These are phyloP conservation scores for Yamadazyma phyllophila DNA, from an alignment of 805 yeast species.

Conservation along the genomic window DNA sequence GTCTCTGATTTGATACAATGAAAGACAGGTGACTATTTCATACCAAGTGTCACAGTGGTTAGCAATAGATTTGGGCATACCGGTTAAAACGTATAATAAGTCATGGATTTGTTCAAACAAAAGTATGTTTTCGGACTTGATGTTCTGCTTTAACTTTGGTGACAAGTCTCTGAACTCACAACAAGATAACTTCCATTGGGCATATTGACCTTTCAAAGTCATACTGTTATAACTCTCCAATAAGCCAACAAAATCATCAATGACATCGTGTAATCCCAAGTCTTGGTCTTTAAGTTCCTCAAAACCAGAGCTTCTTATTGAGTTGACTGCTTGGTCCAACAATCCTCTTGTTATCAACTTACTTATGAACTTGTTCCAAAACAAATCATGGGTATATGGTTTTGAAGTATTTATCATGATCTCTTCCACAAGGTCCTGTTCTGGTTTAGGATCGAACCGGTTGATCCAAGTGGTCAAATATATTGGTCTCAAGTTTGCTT, in stretches of 20 bases:
- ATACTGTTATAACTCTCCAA: slow-evolving; percentile 41
- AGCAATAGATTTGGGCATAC: slow-evolving; percentile 49
- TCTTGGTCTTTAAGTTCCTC: slow-evolving; percentile 32
- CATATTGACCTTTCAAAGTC: slow-evolving; percentile 40
- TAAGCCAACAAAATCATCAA: slow-evolving; percentile 40
- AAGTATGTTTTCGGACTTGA: slow-evolving; percentile 23
- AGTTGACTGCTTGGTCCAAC: slow-evolving; percentile 51
- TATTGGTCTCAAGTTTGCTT: slow-evolving; percentile 41
- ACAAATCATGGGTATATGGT: slow-evolving; percentile 50
- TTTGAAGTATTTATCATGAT: slow-evolving; percentile 43
- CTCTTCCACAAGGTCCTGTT: slow-evolving; percentile 45
- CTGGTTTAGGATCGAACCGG: slow-evolving; percentile 66
- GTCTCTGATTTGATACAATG: slow-evolving; percentile 59
- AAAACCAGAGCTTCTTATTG: slow-evolving; percentile 44
- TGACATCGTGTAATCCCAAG: slow-evolving; percentile 33
- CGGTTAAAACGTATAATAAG: slow-evolving; percentile 44
- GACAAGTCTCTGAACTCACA: slow-evolving; percentile 50
- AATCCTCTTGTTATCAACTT: slow-evolving; percentile 62
- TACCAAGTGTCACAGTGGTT: slow-evolving; percentile 62
- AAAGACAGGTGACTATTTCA: slow-evolving; percentile 57
- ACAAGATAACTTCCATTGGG: slow-evolving; percentile 49
- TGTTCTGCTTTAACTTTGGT: slow-evolving; percentile 21
- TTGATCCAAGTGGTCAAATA: slow-evolving; percentile 62
- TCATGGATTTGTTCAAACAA: slow-evolving; percentile 40
- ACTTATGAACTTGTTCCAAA: slow-evolving; percentile 61